Evolutionary conservation across 2,329 filamentous ascomycete species (phyloP).

Genomic region (Aureobasidium sp.): DNA sequence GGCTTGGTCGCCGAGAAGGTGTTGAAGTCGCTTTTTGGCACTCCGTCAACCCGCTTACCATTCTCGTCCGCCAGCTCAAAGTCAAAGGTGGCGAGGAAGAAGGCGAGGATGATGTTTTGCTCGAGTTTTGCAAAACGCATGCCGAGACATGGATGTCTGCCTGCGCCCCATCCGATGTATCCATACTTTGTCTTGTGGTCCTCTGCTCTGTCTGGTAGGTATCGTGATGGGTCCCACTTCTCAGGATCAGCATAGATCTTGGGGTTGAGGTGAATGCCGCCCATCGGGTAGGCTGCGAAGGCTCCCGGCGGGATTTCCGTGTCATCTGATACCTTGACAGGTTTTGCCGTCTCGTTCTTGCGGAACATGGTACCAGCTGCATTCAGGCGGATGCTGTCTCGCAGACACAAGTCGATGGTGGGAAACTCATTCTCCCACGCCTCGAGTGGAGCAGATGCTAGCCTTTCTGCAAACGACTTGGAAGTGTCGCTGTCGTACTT

Average conservation of each 20-base stretch:
- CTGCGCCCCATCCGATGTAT: constrained; percentile 22
- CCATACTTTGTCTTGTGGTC: constrained; percentile 34
- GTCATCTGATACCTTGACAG: constrained; percentile 35
- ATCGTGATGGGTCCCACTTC: constrained; percentile 44
- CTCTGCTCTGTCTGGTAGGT: constrained; percentile 39
- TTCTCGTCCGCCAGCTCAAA: constrained; percentile 35
- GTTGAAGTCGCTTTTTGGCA: constrained; percentile 32
- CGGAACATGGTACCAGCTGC: constrained; percentile 42
- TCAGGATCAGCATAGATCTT: constrained; percentile 41
- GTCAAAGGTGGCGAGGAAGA: constrained; percentile 43
- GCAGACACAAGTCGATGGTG: constrained; percentile 42
- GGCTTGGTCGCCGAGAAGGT: constrained; percentile 35
- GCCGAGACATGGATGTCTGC: constrained; percentile 36
- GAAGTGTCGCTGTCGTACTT: constrained; percentile 33
- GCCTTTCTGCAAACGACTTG: constrained; percentile 28
- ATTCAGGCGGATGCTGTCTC: constrained; percentile 46
- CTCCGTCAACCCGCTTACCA: constrained; percentile 24
- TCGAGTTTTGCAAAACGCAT: constrained; percentile 46
- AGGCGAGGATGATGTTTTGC: constrained; percentile 40
- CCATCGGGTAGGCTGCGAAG: constrained; percentile 39
- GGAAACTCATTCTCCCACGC: constrained; percentile 50
- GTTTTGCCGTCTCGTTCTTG: constrained; percentile 40
- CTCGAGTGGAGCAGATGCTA: constrained; percentile 40
- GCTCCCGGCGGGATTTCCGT: constrained; percentile 38
- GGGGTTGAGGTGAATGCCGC: constrained; percentile 43